phyloP scores from a whole-genome alignment of 2,329 filamentous ascomycete genomes.

The Hypoxylon sp. region DNA sequence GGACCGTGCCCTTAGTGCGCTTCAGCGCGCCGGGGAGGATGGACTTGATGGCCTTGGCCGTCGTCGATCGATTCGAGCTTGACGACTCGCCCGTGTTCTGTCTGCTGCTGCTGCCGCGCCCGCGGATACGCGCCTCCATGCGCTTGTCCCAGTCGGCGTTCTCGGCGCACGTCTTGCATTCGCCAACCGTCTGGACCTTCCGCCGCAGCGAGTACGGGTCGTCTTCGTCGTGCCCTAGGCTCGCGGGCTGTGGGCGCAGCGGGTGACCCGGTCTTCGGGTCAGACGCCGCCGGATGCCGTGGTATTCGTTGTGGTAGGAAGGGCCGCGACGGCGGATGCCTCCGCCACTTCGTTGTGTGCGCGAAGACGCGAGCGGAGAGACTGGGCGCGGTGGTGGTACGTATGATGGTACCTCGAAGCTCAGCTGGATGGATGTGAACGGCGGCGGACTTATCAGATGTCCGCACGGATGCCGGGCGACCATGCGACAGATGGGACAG shows the following conservation, averaged over 20 bases:
- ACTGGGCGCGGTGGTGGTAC: neutral
- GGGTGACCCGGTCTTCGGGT: slow-evolving; percentile 38
- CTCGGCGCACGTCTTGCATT: slow-evolving; percentile 42
- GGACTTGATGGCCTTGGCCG: slow-evolving; percentile 26
- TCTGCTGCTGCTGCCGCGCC: slow-evolving; percentile 4
- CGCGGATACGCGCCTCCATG: slow-evolving; percentile 14
- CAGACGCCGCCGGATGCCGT: slow-evolving; percentile 36
- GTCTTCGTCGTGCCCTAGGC: neutral
- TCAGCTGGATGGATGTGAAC: slow-evolving; percentile 21
- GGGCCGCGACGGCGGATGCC: no score
- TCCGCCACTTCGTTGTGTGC: neutral
- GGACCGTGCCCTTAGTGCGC: slow-evolving; percentile 21
- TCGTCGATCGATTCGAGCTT: no score
- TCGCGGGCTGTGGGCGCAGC: slow-evolving; percentile 19
- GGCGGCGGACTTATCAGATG: slow-evolving; percentile 40
- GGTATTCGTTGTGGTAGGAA: no score
- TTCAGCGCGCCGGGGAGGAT: slow-evolving; percentile 35
- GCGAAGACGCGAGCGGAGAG: slow-evolving; percentile 16
- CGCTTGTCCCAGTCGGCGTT: slow-evolving; percentile 37
- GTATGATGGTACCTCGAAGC: slow-evolving; percentile 11
- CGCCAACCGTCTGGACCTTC: slow-evolving; percentile 41
- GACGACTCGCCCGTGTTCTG: slow-evolving; percentile 26
- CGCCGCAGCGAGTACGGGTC: slow-evolving; percentile 12
- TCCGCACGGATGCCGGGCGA: slow-evolving; percentile 46
- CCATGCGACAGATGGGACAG: slow-evolving; percentile 54